These are phyloP conservation scores for Solanum raphanifolium DNA, from an alignment of 257 asterid genomes.

Conservation along the genomic window DNA sequence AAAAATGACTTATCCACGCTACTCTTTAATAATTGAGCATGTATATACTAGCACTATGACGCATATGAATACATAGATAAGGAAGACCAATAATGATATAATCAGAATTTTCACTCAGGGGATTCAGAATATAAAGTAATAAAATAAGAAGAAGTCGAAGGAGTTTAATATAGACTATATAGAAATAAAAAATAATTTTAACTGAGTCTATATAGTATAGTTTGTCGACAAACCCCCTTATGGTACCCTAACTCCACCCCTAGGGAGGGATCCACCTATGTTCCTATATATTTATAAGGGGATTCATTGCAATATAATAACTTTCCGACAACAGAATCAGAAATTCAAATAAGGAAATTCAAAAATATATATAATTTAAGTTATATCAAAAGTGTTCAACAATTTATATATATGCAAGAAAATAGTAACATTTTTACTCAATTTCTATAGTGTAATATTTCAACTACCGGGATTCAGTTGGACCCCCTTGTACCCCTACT, in stretches of 20 bases:
- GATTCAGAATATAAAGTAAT: background rate
- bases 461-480: background rate
- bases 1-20: background rate
- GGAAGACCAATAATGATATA: rapidly evolving
- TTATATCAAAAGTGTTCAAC: no score
- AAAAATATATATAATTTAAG: no score
- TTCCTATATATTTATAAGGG: background rate
- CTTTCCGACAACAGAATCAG: no score
- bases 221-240: background rate
- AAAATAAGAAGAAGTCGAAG: background rate
- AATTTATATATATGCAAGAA: background rate
- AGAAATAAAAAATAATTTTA: background rate
- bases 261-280: background rate
- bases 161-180: background rate
- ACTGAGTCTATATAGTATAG: background rate
- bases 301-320: no score
- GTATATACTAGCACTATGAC: background rate
- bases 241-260: background rate
- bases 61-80: background rate
- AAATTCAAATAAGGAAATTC: no score
- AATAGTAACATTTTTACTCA: background rate
- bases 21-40: background rate
- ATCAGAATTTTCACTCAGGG: rapidly evolving
- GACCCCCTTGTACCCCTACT: background rate
- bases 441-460: no score